Conservation (phyloP, 2,329 filamentous ascomycete genomes). For the Chrysosporium keratinophilum region DNA sequence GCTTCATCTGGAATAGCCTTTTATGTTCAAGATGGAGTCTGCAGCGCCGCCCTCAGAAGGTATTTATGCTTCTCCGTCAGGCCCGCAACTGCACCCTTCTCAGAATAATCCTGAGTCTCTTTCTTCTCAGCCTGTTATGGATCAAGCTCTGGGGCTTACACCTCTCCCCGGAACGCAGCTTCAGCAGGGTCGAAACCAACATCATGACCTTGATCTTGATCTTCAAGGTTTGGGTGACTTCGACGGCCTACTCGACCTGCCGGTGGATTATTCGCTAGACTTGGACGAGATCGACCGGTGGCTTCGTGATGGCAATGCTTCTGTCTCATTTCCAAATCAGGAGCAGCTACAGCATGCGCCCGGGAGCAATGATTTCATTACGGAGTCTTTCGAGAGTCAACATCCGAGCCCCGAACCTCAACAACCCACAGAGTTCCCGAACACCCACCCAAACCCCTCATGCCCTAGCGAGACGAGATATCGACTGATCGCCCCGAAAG, state of each 20-base stretch:
- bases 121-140: constrained; percentile 21
- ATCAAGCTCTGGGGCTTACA: constrained; percentile 36
- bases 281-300: constrained; percentile 1
- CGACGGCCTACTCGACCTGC: neutral
- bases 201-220: neutral
- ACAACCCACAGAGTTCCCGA: neutral
- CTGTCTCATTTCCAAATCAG: neutral
- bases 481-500: neutral
- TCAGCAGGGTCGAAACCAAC: constrained; percentile 15
- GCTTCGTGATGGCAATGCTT: neutral
- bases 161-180: constrained; percentile 31
- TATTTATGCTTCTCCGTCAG: constrained; percentile 29
- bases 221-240: neutral
- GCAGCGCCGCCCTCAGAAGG: constrained; percentile 23
- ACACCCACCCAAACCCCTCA: neutral
- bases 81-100: constrained; percentile 10
- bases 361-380: neutral
- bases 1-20: constrained; percentile 13
- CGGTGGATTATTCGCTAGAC: neutral
- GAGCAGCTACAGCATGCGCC: neutral
- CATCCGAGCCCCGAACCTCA: neutral
- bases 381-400: neutral
- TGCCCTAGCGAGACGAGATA: neutral
- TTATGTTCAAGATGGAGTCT: constrained; percentile 17
- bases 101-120: constrained; percentile 11